phyloP scores from a whole-genome alignment of 495 filamentous ascomycete genomes.

The Neurospora sp. region DNA sequence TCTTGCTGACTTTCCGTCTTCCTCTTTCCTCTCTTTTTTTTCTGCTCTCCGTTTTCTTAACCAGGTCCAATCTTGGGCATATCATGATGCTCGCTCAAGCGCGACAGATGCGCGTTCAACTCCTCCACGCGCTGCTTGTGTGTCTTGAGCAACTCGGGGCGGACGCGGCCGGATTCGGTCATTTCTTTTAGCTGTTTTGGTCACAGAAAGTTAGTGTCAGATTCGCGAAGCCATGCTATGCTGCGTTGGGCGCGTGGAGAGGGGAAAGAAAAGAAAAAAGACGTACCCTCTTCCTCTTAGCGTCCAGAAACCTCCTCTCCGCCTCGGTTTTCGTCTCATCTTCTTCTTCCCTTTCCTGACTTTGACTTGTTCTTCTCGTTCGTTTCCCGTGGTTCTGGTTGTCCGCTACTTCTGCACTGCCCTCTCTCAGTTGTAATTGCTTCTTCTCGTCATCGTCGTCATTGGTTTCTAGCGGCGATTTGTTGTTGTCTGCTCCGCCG shows the following conservation, averaged over 20 bases:
- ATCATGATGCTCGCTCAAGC: conserved; percentile 93
- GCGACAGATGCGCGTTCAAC: conserved; percentile 84
- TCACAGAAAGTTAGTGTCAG: not conserved
- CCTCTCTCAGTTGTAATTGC: conserved; percentile 3
- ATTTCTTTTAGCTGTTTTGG: conserved; percentile 55
- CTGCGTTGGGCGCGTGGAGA: not conserved
- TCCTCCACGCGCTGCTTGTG: conserved; percentile 97
- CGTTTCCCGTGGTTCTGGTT: conserved; percentile 1
- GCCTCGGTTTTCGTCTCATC: conserved; percentile 66
- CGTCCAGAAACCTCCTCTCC: conserved; percentile 71
- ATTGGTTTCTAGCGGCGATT: not conserved
- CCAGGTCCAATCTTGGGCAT: conserved; percentile 83
- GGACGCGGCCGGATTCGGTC: conserved; percentile 32
- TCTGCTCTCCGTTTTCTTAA: conserved; percentile 24
- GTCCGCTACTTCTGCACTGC: conserved; percentile 1
- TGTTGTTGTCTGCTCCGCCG: conserved; percentile 4
- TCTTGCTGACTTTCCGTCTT: not conserved
- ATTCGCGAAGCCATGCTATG: not conserved
- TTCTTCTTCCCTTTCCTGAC: conserved; percentile 2
- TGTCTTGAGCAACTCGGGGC: conserved; percentile 73
- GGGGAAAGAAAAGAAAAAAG: not conserved
- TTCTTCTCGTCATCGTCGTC: conserved; percentile 15
- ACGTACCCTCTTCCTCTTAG: conserved; percentile 67
- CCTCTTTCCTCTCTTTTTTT: not conserved
- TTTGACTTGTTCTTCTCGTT: conserved; percentile 9